Evolutionary conservation across 768 basidiomycete genomes (phyloP).

Genomic region (Termitomyces titanicus): DNA sequence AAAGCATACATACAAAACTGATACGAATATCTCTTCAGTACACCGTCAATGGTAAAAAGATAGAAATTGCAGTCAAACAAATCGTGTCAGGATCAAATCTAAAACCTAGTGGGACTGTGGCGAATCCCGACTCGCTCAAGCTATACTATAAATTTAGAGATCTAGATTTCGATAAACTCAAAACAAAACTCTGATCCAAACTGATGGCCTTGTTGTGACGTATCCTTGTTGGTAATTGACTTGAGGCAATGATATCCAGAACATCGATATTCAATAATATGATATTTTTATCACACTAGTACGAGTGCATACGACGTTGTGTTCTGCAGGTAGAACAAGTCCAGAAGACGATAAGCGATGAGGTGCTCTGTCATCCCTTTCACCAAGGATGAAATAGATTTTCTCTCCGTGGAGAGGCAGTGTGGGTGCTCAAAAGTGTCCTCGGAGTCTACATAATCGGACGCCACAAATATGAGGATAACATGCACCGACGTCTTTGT

Average conservation of each 20-base stretch:
- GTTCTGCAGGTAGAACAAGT: too few species aligned
- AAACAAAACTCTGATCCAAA: constrained; percentile 12
- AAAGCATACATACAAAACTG: too few species aligned
- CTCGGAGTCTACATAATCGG: too few species aligned
- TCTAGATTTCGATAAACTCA: constrained; percentile 23
- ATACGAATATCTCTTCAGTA: constrained; percentile 38
- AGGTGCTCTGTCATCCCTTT: too few species aligned
- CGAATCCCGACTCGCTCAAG: constrained; percentile 64
- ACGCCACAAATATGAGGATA: too few species aligned
- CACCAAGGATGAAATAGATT: too few species aligned
- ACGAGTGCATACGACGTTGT: too few species aligned
- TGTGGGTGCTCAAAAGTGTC: too few species aligned
- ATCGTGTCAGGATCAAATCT: constrained; percentile 65
- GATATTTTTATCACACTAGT: not conserved
- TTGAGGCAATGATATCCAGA: not conserved
- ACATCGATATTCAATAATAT: not conserved
- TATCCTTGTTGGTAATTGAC: not conserved
- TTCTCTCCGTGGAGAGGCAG: too few species aligned
- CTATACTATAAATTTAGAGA: constrained; percentile 62
- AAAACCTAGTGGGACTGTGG: constrained; percentile 71
- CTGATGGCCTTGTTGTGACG: not conserved
- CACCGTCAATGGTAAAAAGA: constrained; percentile 75
- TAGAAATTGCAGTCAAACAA: constrained; percentile 77
- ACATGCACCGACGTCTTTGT: too few species aligned
- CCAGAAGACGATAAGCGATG: too few species aligned